A percentile compares a stretch with the other conserved stretches of the same genome.
Evolutionary conservation across 2,329 filamentous ascomycete species (phyloP).

Genomic region (Didymella pomorum): DNA sequence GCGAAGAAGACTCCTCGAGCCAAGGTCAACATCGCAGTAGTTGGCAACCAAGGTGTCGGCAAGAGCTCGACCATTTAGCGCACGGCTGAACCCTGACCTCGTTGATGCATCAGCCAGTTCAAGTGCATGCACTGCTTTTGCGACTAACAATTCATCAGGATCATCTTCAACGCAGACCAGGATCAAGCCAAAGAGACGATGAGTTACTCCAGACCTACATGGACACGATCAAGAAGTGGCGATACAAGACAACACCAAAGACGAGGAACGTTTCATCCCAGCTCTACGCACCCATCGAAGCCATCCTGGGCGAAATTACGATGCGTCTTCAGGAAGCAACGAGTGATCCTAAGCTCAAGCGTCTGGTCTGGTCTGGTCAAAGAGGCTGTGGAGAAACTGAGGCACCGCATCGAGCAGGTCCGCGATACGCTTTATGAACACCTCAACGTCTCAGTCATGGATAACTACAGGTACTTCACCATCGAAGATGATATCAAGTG

Average conservation of each 20-base stretch:
- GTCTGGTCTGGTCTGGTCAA: no score
- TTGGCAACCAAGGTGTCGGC: constrained; percentile 24
- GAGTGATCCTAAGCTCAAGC: constrained; percentile 6
- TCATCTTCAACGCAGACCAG: constrained; percentile 15
- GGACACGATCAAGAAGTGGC: background rate
- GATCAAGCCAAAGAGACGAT: background rate
- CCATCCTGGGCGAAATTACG: background rate
- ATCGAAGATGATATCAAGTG: constrained; percentile 25
- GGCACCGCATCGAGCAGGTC: background rate
- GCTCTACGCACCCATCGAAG: background rate
- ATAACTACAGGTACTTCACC: constrained; percentile 15
- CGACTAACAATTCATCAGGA: constrained; percentile 21
- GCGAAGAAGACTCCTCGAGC: constrained; percentile 10
- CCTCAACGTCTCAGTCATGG: background rate
- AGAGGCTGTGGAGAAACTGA: constrained; percentile 7
- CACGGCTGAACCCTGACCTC: constrained; percentile 19
- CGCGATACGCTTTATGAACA: rapidly evolving
- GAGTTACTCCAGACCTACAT: constrained; percentile 1
- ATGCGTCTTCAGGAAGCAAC: background rate
- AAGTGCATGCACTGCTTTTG: constrained; percentile 20
- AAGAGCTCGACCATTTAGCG: constrained; percentile 26
- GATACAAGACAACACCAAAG: background rate
- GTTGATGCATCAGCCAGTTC: constrained; percentile 10
- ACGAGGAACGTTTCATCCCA: no score
- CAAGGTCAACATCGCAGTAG: constrained; percentile 16